Percentiles rank a stretch among this genome's conserved stretches.
phyloP scores from a whole-genome alignment of 768 basidiomycete genomes.

The Lactifluus echinatus region DNA sequence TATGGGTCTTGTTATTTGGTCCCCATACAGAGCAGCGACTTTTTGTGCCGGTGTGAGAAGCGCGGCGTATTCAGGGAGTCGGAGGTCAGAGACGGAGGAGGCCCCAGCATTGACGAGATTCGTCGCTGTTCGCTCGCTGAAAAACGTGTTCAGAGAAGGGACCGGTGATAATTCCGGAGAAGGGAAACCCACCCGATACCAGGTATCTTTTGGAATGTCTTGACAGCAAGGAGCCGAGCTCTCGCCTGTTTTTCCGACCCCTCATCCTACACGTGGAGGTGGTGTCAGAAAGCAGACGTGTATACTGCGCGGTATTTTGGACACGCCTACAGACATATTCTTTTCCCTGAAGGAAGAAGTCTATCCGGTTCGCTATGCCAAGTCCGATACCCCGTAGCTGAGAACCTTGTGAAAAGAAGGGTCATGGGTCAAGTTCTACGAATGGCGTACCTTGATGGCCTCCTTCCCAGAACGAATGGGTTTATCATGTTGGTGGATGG shows the following conservation, averaged over 20 bases:
- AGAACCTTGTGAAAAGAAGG: background rate
- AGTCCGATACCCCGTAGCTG: conserved; percentile 19
- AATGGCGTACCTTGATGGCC: conserved; percentile 13
- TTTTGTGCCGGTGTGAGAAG: conserved; percentile 34
- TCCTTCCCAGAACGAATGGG: conserved; percentile 16
- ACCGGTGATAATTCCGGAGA: background rate
- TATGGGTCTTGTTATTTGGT: conserved; percentile 31
- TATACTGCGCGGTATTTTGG: background rate
- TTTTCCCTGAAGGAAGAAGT: conserved; percentile 16
- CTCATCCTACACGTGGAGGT: conserved; percentile 6
- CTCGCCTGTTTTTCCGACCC: conserved; percentile 23
- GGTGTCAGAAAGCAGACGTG: background rate
- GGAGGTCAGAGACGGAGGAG: conserved; percentile 34
- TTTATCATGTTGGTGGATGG: conserved; percentile 4
- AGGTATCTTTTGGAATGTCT: conserved; percentile 32
- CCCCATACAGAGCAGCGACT: conserved; percentile 33
- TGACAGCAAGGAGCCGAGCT: conserved; percentile 24
- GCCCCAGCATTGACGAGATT: conserved; percentile 47
- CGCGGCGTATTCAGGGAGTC: conserved; percentile 28
- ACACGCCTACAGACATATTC: conserved; percentile 18
- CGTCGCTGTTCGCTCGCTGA: conserved; percentile 28
- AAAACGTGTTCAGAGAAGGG: background rate
- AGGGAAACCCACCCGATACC: conserved; percentile 40
- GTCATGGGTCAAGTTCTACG: background rate
- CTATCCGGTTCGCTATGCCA: conserved; percentile 20